Evolutionary conservation across 2,329 filamentous ascomycete species (phyloP).

Genomic region (Endothia cerciana): DNA sequence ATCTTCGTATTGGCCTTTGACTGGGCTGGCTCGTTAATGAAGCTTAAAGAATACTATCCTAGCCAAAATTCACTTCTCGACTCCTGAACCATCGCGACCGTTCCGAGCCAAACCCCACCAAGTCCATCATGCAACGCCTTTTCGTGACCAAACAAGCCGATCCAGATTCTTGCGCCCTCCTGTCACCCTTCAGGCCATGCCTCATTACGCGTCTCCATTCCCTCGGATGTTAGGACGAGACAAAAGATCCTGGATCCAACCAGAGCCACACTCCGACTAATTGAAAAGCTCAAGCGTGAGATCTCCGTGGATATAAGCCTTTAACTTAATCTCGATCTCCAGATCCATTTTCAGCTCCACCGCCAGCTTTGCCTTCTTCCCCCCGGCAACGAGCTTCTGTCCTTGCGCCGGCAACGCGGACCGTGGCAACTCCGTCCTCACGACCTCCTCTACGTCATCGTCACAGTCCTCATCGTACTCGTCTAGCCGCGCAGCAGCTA

Average conservation of each 20-base stretch:
- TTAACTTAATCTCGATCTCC: constrained; percentile 70
- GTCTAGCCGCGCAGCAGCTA: constrained; percentile 12
- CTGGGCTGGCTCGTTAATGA: constrained; percentile 2
- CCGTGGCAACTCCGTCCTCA: constrained; percentile 4
- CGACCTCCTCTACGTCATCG: background rate
- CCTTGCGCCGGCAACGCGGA: background rate
- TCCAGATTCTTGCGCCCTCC: background rate
- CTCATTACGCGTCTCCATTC: background rate
- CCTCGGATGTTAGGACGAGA: background rate
- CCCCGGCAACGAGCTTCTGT: constrained; percentile 19
- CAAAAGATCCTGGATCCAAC: background rate
- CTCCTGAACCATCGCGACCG: background rate
- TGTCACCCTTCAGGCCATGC: background rate
- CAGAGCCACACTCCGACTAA: background rate
- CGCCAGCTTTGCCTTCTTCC: constrained; percentile 28
- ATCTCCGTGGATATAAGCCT: constrained; percentile 70
- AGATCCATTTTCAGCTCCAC: constrained; percentile 63
- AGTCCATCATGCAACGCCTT: background rate
- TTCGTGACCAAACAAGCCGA: background rate
- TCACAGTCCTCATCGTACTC: constrained; percentile 13
- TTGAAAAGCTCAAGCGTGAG: constrained; percentile 59
- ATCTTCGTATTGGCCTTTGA: background rate
- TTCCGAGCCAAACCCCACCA: background rate
- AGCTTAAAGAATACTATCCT: constrained; percentile 3
- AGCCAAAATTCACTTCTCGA: constrained; percentile 11